phyloP scores from a whole-genome alignment of 371 early-diverging fungal genomes.

The Coemansia sp. region DNA sequence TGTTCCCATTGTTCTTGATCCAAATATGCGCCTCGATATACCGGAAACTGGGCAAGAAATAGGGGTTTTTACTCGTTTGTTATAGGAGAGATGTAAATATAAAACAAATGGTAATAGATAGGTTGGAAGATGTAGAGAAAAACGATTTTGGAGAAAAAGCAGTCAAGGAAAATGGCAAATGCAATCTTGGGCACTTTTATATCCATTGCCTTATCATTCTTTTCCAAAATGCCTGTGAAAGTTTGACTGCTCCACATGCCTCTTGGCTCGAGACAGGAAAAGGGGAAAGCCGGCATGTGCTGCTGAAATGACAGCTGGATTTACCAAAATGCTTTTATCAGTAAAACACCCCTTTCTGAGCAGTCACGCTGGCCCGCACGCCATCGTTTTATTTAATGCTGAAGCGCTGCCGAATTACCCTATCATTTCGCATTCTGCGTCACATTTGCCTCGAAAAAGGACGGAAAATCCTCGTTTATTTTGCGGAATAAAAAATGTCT shows the following conservation, averaged over 20 bases:
- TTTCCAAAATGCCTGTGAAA: neutral
- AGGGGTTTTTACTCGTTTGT: no score
- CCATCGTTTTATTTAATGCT: neutral
- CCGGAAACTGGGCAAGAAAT: neutral
- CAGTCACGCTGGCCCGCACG: neutral
- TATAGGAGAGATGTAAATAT: neutral
- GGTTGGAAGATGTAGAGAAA: neutral
- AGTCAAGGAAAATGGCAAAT: neutral
- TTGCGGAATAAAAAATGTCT: neutral
- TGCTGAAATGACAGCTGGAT: neutral
- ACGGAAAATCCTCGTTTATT: no score
- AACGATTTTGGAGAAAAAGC: no score
- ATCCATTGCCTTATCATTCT: neutral
- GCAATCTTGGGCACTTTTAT: neutral
- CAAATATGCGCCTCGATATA: neutral
- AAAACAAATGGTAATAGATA: neutral
- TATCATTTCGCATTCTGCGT: neutral
- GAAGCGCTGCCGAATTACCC: neutral
- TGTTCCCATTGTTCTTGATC: neutral
- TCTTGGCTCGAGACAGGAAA: no score
- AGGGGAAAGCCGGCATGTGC: neutral
- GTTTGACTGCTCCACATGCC: neutral
- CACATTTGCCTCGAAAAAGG: neutral
- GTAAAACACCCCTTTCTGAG: neutral
- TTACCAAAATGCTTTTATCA: neutral